Evolutionary conservation across 2,329 filamentous ascomycete species (phyloP).

Genomic region (Pestalotiopsis sp.): DNA sequence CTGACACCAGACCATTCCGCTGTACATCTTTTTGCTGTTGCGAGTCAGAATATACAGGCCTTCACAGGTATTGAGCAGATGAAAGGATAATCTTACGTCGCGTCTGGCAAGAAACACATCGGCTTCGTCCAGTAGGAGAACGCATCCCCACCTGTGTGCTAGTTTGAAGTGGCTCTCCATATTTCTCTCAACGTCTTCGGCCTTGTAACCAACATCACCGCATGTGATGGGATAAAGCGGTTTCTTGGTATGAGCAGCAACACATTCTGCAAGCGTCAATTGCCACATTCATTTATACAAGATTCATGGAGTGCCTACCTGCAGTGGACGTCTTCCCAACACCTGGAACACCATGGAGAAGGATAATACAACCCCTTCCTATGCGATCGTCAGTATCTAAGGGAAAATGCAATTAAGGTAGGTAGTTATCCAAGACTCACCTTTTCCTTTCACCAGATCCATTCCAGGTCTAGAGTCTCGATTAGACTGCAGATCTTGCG

Average conservation of each 20-base stretch:
- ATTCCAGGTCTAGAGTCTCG: not conserved
- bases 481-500: not conserved
- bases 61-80: not conserved
- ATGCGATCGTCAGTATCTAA: not conserved
- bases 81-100: slow-evolving; percentile 10
- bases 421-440: not conserved
- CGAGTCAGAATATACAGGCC: not conserved
- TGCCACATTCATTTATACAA: no score
- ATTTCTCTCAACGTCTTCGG: not conserved
- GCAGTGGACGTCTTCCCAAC: not conserved
- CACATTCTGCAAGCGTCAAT: slow-evolving; percentile 38
- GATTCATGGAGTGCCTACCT: no score
- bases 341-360: not conserved
- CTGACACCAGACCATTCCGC: slow-evolving; percentile 14
- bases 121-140: slow-evolving; percentile 35
- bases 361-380: not conserved
- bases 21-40: not conserved
- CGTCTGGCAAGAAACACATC: slow-evolving; percentile 38
- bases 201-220: slow-evolving; percentile 11
- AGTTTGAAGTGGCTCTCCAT: not conserved
- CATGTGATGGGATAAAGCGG: slow-evolving; percentile 15
- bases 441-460: not conserved
- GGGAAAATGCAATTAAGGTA: not conserved
- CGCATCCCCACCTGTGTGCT: slow-evolving; percentile 23
- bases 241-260: slow-evolving; percentile 33